Conservation (phyloP, 495 filamentous ascomycete species). For the Aspergillus bridgeri region DNA sequence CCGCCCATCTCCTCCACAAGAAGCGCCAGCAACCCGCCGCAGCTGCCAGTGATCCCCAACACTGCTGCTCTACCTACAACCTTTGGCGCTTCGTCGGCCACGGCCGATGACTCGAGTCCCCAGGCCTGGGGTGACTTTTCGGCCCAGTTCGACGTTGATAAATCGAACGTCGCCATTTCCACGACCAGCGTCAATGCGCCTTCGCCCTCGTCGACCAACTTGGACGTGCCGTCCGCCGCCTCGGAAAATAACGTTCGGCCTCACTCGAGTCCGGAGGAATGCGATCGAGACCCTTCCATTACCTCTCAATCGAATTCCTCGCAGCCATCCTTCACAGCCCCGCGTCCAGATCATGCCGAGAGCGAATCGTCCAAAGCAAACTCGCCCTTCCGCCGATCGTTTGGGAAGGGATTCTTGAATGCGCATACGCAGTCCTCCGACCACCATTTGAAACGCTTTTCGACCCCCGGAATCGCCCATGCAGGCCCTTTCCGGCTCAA, state of each 20-base stretch:
- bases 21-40: conserved; percentile 30
- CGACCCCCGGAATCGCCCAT: conserved; percentile 23
- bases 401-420: conserved; percentile 29
- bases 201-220: conserved; percentile 32
- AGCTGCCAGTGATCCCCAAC: conserved; percentile 33
- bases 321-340: conserved; percentile 21
- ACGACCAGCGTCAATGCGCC: conserved; percentile 20
- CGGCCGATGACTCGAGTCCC: conserved; percentile 11
- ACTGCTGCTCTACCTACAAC: conserved; percentile 26
- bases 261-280: conserved; percentile 37
- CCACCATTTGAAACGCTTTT: conserved; percentile 27
- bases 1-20: conserved; percentile 19
- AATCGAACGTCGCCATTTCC: conserved; percentile 21
- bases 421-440: conserved; percentile 21
- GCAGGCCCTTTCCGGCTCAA: conserved; percentile 33
- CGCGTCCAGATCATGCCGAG: conserved; percentile 28
- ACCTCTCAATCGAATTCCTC: conserved; percentile 30
- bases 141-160: conserved; percentile 25
- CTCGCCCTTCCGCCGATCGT: conserved; percentile 38
- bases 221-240: conserved; percentile 26
- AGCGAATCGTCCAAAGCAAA: conserved; percentile 31
- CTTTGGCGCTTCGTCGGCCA: conserved; percentile 16
- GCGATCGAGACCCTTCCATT: conserved; percentile 20
- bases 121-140: conserved; percentile 21
- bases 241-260: conserved; percentile 28